Conservation (phyloP, 1,284 basidiomycete genomes). For the Lignosus rhinocerotis region DNA sequence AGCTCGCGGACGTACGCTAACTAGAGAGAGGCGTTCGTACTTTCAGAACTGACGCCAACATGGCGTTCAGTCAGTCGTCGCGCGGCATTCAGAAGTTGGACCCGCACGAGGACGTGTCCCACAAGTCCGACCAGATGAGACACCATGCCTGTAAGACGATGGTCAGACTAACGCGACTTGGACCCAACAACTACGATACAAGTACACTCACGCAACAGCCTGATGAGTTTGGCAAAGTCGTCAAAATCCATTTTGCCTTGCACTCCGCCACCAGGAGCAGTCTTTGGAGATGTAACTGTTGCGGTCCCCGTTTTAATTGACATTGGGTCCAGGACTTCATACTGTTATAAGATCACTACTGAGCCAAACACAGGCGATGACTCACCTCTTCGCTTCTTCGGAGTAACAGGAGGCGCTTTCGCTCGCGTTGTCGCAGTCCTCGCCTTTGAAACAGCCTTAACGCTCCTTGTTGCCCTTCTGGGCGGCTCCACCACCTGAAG, state of each 20-base stretch:
- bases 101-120: constrained; percentile 44
- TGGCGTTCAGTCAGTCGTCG: constrained; percentile 32
- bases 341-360: background rate
- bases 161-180: constrained; percentile 6
- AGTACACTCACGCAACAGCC: constrained; percentile 49
- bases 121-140: constrained; percentile 69
- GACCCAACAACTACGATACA: background rate
- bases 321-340: constrained; percentile 37
- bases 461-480: constrained; percentile 18
- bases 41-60: constrained; percentile 42
- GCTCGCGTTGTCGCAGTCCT: constrained; percentile 10
- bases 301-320: constrained; percentile 35
- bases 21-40: constrained; percentile 34
- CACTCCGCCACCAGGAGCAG: constrained; percentile 9
- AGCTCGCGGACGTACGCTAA: background rate
- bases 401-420: constrained; percentile 26
- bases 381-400: constrained; percentile 41
- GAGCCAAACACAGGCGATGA: background rate
- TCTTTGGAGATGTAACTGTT: constrained; percentile 24
- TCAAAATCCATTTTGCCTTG: constrained; percentile 40
- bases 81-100: constrained; percentile 39
- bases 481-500: constrained; percentile 1
- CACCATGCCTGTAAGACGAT: constrained; percentile 50
- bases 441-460: constrained; percentile 11
- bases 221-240: constrained; percentile 48